Conservation (phyloP, 129 eudicot species). For the Solidago caesia region DNA sequence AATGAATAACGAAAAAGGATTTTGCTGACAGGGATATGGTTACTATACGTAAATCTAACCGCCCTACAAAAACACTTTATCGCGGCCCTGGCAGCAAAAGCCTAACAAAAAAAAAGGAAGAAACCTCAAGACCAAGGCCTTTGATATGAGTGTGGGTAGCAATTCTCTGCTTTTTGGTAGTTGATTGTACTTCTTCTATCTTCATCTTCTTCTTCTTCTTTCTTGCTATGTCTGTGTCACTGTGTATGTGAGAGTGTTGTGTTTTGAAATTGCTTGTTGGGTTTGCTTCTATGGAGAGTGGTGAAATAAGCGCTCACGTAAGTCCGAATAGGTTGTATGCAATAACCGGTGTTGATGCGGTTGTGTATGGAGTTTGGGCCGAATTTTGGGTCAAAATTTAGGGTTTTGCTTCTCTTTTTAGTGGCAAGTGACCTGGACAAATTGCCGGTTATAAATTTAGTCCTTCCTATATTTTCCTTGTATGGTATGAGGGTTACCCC, state of each 20-base stretch:
- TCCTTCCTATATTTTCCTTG: too few relatives aligned
- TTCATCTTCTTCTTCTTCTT: constrained; percentile 50
- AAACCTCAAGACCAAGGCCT: constrained; percentile 97
- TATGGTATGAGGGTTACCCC: too few relatives aligned
- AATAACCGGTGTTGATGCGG: too few relatives aligned
- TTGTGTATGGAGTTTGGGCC: constrained; percentile 7
- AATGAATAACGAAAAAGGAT: too few relatives aligned
- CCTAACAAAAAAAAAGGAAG: not conserved
- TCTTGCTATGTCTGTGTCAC: constrained; percentile 3
- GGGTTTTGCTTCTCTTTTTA: too few relatives aligned
- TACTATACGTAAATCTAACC: too few relatives aligned
- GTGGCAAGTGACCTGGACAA: too few relatives aligned
- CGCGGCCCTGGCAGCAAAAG: too few relatives aligned
- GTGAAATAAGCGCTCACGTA: not conserved
- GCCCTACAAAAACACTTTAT: too few relatives aligned
- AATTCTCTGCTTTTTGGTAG: constrained; percentile 82
- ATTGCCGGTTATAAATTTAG: too few relatives aligned
- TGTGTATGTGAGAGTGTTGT: not conserved
- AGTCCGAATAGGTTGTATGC: too few relatives aligned
- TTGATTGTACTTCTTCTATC: constrained; percentile 93
- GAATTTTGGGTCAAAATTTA: not conserved
- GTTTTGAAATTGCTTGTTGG: constrained; percentile 1
- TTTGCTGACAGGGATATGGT: too few relatives aligned
- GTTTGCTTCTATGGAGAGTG: not conserved
- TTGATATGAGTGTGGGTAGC: constrained; percentile 99